Evolutionary conservation across 1,139 yeast species (phyloP), one percentile per base, ranked within the genome.

Genomic region (Saccharomyces hybrid): DNA sequence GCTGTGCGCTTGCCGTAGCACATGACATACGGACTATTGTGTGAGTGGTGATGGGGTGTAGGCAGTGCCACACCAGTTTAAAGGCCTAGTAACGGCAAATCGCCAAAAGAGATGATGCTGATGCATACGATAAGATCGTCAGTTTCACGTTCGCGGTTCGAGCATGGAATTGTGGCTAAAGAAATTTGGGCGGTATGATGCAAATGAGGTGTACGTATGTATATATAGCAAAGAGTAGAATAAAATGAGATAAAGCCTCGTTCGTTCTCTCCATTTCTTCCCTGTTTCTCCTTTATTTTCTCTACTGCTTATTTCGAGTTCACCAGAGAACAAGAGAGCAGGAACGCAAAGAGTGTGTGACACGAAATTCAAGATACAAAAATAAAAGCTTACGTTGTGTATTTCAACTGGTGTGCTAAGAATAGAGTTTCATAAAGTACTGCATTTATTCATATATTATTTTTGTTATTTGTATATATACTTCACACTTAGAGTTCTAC

Each of bases 351-450:
- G 32, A 30, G 32, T 30, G 13, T 30, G 32, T 30, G n/a, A 30
- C 32, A 30, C 25, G 30, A 23, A 13, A 20, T 26, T 26, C 11
- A 20, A 46, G 16, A 23, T 27, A 46, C 30, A n/a, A 26, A 26
- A 8, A 46, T n/a, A 46, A 9, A 20, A 31, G 30, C 13, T 16
- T 16, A 16, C 6, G 6, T 14, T n/a, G 16, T 16, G 16, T 26
- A 23, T 48, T 9, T 13, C 13, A 30, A 13, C n/a, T 30, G 32
- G 32, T 30, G 6, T 30, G 25, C 25, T 25, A 25, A 26, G 16
- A 57, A 51, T 54, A 56, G 59, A 59, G 56, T 47, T 59, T 48
- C 11, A 49, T 52, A 48, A 44, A 50, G 48, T 52, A 54, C 7
- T 30, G 5, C n/a, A 30, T 13, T 30, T 13, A 26, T 30, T 11